phyloP scores from a whole-genome alignment of 2,329 filamentous ascomycete genomes.

The Shiraia sp. region DNA sequence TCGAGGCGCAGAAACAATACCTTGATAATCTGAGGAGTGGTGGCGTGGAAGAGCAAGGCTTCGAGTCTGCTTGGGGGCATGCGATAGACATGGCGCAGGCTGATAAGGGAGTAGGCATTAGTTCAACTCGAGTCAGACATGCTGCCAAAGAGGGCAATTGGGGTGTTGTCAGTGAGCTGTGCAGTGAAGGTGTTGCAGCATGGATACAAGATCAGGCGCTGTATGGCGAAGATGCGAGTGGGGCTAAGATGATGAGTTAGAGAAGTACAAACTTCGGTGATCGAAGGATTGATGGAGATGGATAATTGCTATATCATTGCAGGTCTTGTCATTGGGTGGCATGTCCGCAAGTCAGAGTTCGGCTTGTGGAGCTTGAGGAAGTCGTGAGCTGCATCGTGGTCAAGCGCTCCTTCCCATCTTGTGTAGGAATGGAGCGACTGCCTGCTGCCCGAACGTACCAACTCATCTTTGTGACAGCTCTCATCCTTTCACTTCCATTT shows the following conservation, averaged over 20 bases:
- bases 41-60: slow-evolving; percentile 58
- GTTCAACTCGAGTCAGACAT: slow-evolving; percentile 65
- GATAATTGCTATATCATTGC: too few relatives aligned
- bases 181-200: slow-evolving; percentile 59
- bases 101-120: slow-evolving; percentile 52
- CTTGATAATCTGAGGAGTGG: slow-evolving; percentile 55
- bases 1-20: slow-evolving; percentile 59
- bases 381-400: too few relatives aligned
- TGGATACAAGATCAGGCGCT: slow-evolving; percentile 63
- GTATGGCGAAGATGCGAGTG: slow-evolving; percentile 53
- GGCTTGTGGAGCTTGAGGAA: too few relatives aligned
- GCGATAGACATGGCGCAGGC: slow-evolving; percentile 65
- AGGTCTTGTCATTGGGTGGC: too few relatives aligned
- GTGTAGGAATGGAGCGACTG: too few relatives aligned
- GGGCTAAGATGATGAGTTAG: slow-evolving; percentile 43
- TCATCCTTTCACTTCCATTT: neutral
- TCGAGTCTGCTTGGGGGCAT: slow-evolving; percentile 60
- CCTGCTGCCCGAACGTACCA: too few relatives aligned
- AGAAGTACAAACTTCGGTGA: neutral
- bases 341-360: too few relatives aligned
- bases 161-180: slow-evolving; percentile 56
- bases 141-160: slow-evolving; percentile 56
- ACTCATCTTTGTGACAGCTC: neutral
- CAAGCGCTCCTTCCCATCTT: too few relatives aligned
- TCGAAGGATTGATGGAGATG: neutral